Conservation (phyloP, 2,329 filamentous ascomycete genomes). For the Colletotrichum sp. region DNA sequence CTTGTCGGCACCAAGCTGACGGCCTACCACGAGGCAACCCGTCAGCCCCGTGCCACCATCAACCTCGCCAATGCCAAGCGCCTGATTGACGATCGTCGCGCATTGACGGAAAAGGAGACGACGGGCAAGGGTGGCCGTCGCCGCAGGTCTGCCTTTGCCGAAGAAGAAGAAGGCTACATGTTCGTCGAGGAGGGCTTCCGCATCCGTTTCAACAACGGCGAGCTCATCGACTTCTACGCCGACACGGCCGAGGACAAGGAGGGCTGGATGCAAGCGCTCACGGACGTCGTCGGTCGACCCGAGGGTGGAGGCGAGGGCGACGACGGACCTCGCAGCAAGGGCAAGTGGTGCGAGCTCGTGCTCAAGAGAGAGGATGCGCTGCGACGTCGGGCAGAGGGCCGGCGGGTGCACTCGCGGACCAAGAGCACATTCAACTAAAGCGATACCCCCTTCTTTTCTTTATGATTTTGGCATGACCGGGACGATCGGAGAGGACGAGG, state of each 20-base stretch:
- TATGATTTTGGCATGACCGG: slow-evolving; percentile 16
- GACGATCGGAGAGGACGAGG: slow-evolving; percentile 5
- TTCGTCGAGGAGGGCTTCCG: slow-evolving; percentile 99
- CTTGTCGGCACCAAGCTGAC: slow-evolving; percentile 89
- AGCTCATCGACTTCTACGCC: slow-evolving; percentile 98
- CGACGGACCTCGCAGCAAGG: slow-evolving; percentile 46
- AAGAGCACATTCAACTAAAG: slow-evolving; percentile 61
- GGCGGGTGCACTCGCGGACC: slow-evolving; percentile 58
- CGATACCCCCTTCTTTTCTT: slow-evolving; percentile 14
- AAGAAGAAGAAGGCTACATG: slow-evolving; percentile 99
- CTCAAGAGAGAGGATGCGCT: slow-evolving; percentile 67
- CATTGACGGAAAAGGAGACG: slow-evolving; percentile 84
- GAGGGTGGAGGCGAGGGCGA: slow-evolving; percentile 53
- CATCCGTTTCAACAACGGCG: slow-evolving; percentile 96
- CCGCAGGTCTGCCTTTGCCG: slow-evolving; percentile 92
- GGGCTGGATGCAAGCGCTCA: slow-evolving; percentile 89
- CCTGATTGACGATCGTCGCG: slow-evolving; percentile 88
- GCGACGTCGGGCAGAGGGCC: slow-evolving; percentile 58
- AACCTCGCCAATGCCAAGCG: slow-evolving; percentile 93
- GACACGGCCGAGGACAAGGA: slow-evolving; percentile 89
- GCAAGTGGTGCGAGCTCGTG: slow-evolving; percentile 72
- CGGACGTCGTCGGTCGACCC: slow-evolving; percentile 69
- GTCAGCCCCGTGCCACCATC: slow-evolving; percentile 95
- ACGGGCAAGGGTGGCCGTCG: slow-evolving; percentile 78
- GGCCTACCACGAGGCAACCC: slow-evolving; percentile 93